phyloP scores from a whole-genome alignment of 1,284 basidiomycete genomes.

The Ganoderma multipileum region DNA sequence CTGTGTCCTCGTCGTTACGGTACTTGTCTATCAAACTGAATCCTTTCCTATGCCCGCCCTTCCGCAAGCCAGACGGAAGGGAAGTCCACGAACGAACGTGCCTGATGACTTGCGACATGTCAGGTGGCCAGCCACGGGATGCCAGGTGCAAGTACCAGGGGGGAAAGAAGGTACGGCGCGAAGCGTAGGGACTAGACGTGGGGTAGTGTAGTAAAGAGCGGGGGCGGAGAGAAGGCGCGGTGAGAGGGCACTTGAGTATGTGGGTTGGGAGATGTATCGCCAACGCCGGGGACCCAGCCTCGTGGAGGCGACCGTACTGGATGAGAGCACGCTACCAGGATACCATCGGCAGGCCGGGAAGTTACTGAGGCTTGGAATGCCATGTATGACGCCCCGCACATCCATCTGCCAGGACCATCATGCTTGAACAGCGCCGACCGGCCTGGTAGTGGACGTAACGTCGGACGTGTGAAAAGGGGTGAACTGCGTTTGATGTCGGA shows the following conservation, averaged over 20 bases:
- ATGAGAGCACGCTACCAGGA: slow-evolving; percentile 3
- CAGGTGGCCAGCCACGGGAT: slow-evolving; percentile 6
- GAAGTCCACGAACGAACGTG: slow-evolving; percentile 8
- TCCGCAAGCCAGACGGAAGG: slow-evolving; percentile 7
- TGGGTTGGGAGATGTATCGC: slow-evolving; percentile 4
- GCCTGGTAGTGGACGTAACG: not conserved
- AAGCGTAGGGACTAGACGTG: not conserved
- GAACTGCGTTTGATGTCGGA: not conserved
- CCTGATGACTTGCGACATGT: slow-evolving; percentile 9
- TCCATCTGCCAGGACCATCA: slow-evolving; percentile 7
- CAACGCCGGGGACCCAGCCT: not conserved
- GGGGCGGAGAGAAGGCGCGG: not conserved
- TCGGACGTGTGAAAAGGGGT: not conserved
- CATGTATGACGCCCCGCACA: not conserved
- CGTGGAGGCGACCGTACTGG: not conserved
- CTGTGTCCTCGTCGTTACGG: not conserved
- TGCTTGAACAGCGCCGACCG: not conserved
- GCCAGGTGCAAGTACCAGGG: slow-evolving; percentile 6
- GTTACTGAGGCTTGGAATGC: slow-evolving; percentile 6
- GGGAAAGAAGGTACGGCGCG: not conserved
- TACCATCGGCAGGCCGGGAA: not conserved
- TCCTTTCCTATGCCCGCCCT: slow-evolving; percentile 7
- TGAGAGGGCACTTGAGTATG: not conserved
- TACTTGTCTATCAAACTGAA: slow-evolving; percentile 8
- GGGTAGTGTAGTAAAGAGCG: not conserved